Base-by-base conservation (phyloP, 1,284 basidiomycete genomes). In the Pascua guehoae region DNA sequence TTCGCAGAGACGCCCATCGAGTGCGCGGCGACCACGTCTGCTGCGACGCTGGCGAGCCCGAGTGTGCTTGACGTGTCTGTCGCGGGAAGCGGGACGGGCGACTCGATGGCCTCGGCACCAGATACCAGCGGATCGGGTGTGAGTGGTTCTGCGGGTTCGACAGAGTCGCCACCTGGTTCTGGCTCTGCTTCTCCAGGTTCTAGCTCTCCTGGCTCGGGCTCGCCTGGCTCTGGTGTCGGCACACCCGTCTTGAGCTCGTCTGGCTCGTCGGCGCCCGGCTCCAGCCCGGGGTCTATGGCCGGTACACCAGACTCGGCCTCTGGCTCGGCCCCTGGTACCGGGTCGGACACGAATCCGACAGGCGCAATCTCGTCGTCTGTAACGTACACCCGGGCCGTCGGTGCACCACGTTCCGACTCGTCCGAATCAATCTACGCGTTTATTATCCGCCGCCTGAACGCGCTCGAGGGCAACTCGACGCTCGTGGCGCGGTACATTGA, bases 391-490 rank as follows among this genome's bases (percentile, higher is more conserved):
- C 11, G 14, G 43, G 17, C 43, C 3, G 37, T 17, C 3, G 52
- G 37, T 9, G 24, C 44, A 5, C 62, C 56, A 52, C 69, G 66
- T 9, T 62, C 74, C 4, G 78, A 82, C 36, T 83, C 85, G 4
- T 89, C 90, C n/a, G 93, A 98, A 75, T 95, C 91, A 0, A 95
- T 98, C 67, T 98, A 96, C 70, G 87, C 92, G 11, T 91, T 88
- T 11, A 98, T 98, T 67, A 93, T 93, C 84, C 95, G 97, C 63
- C 86, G 93, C 2, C 82, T 98, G 12, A 84, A 84, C 8, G 85
- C 85, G 8, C 82, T 98, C 5, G 95, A 98, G 72, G 83, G 83
- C 8, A 96, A 96, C 69, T 88, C 91, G 43, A 92, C 90, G 0
- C 80, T 98, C 1, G 88, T 91, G 52, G 83, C 87, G 49, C 83